Base-by-base conservation (phyloP, 306 rosid genomes). In the Lathyrus tuberosus region DNA sequence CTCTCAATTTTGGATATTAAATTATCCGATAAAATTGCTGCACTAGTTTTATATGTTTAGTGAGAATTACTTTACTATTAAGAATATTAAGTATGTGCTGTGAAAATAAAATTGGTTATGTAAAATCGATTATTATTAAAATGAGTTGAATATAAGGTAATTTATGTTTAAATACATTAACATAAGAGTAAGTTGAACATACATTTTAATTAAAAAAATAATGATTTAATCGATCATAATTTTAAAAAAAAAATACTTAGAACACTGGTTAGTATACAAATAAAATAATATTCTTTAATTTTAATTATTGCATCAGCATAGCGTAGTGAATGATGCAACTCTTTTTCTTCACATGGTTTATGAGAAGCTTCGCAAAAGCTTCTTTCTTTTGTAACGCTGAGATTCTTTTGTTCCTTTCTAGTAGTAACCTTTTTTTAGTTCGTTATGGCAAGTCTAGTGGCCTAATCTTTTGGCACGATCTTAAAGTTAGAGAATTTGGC, bases 241-340 rank as follows among this genome's bases (percentile, higher is more conserved):
- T 1, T 20, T n/a, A n/a, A 20, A 20, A 20, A 20, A 20, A 20
- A 0, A 0, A 20, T 28, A 28, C 3, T 28, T 28, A 28, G 0
- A 28, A 28, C 5, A 28, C 5, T 28, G 3, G 31, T 28, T 4
- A 28, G 31, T 28, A 3, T 28, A 28, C 31, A 28, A 24, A 24
- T 26, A 26, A 31, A 31, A 31, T 7, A 31, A 31, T 3, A 2
- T 40, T 8, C 13, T 40, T 22, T 16, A 17, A 48, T 48, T 48
- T 10, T 54, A 8, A 17, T 28, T 41, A 31, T 3, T 30, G 6
- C n/a, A 8, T 59, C 61, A 11, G 17, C n/a, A 10, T 59, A 20
- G 6, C 28, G 68, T 70, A 58, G 53, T 63, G 61, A 47, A 67
- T 18, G 61, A 65, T 43, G 62, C 14, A 16, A 64, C 42, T 70